Conservation (phyloP, 768 basidiomycete species). For the Chalciporus piperatus region DNA sequence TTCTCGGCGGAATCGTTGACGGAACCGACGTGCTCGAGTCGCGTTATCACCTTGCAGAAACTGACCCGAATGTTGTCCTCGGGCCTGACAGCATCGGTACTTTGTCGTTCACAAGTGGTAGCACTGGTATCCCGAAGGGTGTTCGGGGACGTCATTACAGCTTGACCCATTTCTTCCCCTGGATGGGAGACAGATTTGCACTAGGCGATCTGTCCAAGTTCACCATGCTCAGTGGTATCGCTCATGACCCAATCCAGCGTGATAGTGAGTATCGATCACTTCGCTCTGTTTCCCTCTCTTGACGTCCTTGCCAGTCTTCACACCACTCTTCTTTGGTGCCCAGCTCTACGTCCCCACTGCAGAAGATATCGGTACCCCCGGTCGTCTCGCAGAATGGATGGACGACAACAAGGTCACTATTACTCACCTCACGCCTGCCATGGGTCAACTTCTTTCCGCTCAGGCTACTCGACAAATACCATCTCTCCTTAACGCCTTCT, state of each 20-base stretch:
- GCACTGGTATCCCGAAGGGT: conserved; percentile 98
- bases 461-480: conserved; percentile 82
- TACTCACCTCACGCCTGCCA: conserved; percentile 98
- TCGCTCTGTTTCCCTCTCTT: background rate
- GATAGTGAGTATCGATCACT: conserved; percentile 71
- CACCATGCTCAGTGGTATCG: conserved; percentile 98
- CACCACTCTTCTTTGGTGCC: conserved; percentile 96
- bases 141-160: conserved; percentile 93
- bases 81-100: conserved; percentile 97
- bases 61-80: conserved; percentile 76
- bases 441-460: conserved; percentile 97
- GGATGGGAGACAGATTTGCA: conserved; percentile 92
- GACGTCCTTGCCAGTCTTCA: conserved; percentile 70
- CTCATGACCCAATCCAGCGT: conserved; percentile 97
- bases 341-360: conserved; percentile 93
- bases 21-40: conserved; percentile 62
- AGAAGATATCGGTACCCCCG: conserved; percentile 96
- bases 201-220: conserved; percentile 76
- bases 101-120: conserved; percentile 94
- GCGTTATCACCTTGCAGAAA: conserved; percentile 50
- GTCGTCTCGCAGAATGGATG: conserved; percentile 98
- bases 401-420: conserved; percentile 84
- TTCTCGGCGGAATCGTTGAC: conserved; percentile 58
- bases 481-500: conserved; percentile 87
- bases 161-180: conserved; percentile 98